Conservation (phyloP, 208 protist species). For the Leishmania tropica region DNA sequence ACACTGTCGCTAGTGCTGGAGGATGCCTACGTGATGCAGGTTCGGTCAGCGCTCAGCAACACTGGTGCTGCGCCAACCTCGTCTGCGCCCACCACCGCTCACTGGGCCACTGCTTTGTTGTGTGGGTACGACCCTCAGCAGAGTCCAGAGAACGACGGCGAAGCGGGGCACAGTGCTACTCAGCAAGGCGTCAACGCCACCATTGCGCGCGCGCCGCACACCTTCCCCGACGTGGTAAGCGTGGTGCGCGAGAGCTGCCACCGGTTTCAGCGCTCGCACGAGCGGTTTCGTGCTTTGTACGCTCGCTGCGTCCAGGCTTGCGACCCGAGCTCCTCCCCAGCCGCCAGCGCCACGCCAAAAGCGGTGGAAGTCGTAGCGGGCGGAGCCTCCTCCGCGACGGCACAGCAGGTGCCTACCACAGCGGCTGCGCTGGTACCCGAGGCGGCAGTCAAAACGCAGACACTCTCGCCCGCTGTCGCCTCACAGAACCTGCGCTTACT, state of each 20-base stretch:
- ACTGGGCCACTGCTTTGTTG: conserved; percentile 26
- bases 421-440: not conserved
- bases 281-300: conserved; percentile 26
- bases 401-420: not conserved
- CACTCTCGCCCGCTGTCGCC: conserved; percentile 8
- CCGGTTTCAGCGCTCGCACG: conserved; percentile 41
- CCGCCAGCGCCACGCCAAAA: not conserved
- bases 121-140: not conserved
- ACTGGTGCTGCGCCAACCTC: not conserved
- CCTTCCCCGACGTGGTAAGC: conserved; percentile 42
- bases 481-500: conserved; percentile 18
- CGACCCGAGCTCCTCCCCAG: not conserved
- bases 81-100: not conserved
- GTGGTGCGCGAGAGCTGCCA: conserved; percentile 58
- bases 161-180: no score
- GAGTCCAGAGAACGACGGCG: not conserved
- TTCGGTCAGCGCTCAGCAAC: not conserved
- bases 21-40: conserved; percentile 41
- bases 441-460: not conserved
- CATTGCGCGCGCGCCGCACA: conserved; percentile 13
- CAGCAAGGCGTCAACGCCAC: not conserved
- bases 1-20: conserved; percentile 46
- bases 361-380: not conserved
- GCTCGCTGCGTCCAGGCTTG: conserved; percentile 1
- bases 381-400: not conserved